Evolutionary conservation across 192 early-diverging fungal species (phyloP).

Genomic region (Lobulomyces angularis): DNA sequence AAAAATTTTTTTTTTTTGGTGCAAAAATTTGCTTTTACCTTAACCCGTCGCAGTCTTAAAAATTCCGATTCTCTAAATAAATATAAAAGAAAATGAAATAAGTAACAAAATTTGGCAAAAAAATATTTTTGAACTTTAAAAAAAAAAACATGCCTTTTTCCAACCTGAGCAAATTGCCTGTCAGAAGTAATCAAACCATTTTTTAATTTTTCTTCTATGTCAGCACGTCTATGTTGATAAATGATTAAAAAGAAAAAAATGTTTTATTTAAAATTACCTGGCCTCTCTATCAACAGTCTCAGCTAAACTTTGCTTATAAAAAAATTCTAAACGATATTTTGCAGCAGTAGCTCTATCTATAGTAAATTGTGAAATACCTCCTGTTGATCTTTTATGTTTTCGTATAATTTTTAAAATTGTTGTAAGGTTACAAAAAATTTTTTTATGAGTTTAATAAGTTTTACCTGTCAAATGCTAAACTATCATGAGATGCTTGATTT

Average conservation of each 20-base stretch:
- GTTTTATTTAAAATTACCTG: conserved; percentile 17
- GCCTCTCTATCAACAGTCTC: conserved; percentile 70
- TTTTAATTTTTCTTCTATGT: too few relatives aligned
- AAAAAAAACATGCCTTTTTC: conserved; percentile 3
- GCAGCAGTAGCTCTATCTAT: conserved; percentile 80
- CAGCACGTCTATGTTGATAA: too few relatives aligned
- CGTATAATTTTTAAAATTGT: too few relatives aligned
- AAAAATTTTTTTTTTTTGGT: too few relatives aligned
- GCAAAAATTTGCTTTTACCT: too few relatives aligned
- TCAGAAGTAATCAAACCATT: too few relatives aligned
- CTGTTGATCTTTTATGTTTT: conserved; percentile 61
- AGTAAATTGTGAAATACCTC: conserved; percentile 61
- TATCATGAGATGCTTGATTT: too few relatives aligned
- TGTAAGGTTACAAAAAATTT: too few relatives aligned
- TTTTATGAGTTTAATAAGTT: too few relatives aligned
- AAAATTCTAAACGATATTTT: conserved; percentile 83
- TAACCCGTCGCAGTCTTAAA: conserved; percentile 78
- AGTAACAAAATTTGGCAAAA: background rate
- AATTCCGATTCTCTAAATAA: conserved; percentile 93
- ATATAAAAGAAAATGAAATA: background rate
- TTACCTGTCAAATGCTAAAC: too few relatives aligned
- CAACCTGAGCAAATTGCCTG: too few relatives aligned
- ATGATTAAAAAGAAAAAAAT: too few relatives aligned
- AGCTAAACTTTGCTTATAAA: conserved; percentile 76
- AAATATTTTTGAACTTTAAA: background rate